Conservation (phyloP, 345 rosid genomes). For the Brassica juncea region DNA sequence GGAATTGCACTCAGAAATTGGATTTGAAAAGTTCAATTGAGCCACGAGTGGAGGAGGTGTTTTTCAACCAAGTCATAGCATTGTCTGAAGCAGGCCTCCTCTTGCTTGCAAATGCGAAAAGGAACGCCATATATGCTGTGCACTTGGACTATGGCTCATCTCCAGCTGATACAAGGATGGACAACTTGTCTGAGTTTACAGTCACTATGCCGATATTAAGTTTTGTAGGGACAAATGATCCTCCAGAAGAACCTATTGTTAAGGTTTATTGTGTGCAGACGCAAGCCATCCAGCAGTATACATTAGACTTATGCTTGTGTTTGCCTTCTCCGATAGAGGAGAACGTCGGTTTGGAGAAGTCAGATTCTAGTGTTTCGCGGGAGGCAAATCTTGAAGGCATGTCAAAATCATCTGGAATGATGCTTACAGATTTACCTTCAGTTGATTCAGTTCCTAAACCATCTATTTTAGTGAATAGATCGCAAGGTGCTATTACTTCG, state of each 20-base stretch:
- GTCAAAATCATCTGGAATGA: conserved; percentile 46
- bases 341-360: conserved; percentile 55
- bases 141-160: conserved; percentile 79
- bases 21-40: conserved; percentile 70
- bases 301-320: conserved; percentile 77
- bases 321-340: conserved; percentile 70
- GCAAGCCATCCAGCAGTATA: conserved; percentile 90
- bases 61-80: conserved; percentile 82
- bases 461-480: conserved; percentile 35
- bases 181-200: conserved; percentile 79
- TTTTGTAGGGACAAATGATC: conserved; percentile 72
- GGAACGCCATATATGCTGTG: conserved; percentile 77
- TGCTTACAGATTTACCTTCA: conserved; percentile 43
- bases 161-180: conserved; percentile 72
- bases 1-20: conserved; percentile 81
- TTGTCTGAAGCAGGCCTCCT: conserved; percentile 68
- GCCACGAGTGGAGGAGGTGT: conserved; percentile 62
- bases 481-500: conserved; percentile 34
- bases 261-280: conserved; percentile 94
- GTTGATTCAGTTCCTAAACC: conserved; percentile 47
- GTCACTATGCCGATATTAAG: conserved; percentile 96
- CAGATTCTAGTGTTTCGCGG: conserved; percentile 48
- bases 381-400: conserved; percentile 50
- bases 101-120: conserved; percentile 86
- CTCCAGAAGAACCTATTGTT: conserved; percentile 57